Conservation (phyloP, 106 monocot species). For the Chionographis japonica region DNA sequence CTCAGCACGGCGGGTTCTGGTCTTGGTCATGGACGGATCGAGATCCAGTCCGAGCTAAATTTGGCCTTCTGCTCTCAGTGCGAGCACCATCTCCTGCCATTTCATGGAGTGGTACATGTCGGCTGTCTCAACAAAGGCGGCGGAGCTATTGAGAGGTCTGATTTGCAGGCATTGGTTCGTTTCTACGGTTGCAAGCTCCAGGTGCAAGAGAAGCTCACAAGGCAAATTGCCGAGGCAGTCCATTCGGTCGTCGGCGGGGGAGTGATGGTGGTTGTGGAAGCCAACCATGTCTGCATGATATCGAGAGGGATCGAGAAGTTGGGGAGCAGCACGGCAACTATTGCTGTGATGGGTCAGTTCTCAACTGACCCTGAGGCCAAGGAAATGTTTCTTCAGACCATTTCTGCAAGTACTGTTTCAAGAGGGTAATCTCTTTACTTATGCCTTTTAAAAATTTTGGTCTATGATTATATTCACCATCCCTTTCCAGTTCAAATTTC, state of each 20-base stretch:
- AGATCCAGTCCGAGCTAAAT: slow-evolving; percentile 48
- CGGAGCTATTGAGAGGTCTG: slow-evolving; percentile 35
- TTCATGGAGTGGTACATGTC: slow-evolving; percentile 85
- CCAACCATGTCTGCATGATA: slow-evolving; percentile 88
- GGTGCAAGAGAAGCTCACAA: slow-evolving; percentile 90
- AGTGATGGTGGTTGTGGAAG: slow-evolving; percentile 93
- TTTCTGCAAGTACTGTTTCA: slow-evolving; percentile 28
- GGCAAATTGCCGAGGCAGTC: slow-evolving; percentile 80
- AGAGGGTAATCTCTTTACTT: slow-evolving; percentile 9
- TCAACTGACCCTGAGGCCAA: slow-evolving; percentile 48
- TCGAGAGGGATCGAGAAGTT: slow-evolving; percentile 91
- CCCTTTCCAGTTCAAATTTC: no score
- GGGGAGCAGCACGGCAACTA: slow-evolving; percentile 85
- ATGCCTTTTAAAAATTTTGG: not conserved
- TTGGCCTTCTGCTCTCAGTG: slow-evolving; percentile 86
- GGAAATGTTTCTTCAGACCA: slow-evolving; percentile 52
- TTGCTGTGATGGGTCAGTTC: slow-evolving; percentile 75
- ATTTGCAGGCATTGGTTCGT: slow-evolving; percentile 60
- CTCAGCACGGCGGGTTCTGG: slow-evolving; percentile 3
- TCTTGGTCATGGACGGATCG: slow-evolving; percentile 1
- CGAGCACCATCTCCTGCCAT: slow-evolving; percentile 90
- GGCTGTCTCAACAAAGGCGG: slow-evolving; percentile 40
- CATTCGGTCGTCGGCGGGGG: slow-evolving; percentile 32
- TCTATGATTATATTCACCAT: no score
- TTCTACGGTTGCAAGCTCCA: slow-evolving; percentile 81